A percentile compares a stretch with the other conserved stretches of the same genome.
Conservation (phyloP, 2,329 filamentous ascomycete genomes). For the Incumbomyces delicatus region DNA sequence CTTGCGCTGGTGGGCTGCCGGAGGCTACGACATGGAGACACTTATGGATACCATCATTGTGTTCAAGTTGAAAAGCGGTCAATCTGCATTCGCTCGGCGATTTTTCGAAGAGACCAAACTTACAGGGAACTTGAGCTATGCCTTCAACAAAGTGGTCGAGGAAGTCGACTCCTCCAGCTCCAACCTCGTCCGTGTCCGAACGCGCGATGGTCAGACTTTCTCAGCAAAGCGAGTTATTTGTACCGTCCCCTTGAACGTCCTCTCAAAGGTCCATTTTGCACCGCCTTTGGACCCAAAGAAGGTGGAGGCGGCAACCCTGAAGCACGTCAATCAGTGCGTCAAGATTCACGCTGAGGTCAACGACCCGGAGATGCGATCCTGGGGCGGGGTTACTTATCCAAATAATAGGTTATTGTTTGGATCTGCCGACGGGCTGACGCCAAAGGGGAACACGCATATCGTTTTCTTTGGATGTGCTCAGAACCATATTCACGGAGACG, state of each 20-base stretch:
- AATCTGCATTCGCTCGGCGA: slow-evolving; percentile 35
- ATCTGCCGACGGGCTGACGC: slow-evolving; percentile 37
- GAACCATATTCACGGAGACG: slow-evolving; percentile 38
- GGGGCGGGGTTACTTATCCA: slow-evolving; percentile 36
- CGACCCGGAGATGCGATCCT: slow-evolving; percentile 34
- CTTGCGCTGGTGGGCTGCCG: slow-evolving; percentile 40
- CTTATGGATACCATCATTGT: slow-evolving; percentile 30
- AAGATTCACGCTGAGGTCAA: slow-evolving; percentile 40
- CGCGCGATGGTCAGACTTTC: slow-evolving; percentile 25
- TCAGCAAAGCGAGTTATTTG: slow-evolving; percentile 29
- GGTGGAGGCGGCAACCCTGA: slow-evolving; percentile 27
- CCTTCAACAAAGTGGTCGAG: slow-evolving; percentile 28
- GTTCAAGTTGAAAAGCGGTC: slow-evolving; percentile 35
- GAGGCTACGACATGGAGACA: slow-evolving; percentile 31
- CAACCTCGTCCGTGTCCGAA: slow-evolving; percentile 26
- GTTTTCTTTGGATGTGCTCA: slow-evolving; percentile 37
- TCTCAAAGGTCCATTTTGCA: slow-evolving; percentile 32
- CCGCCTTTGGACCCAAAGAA: slow-evolving; percentile 31
- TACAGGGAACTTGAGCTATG: slow-evolving; percentile 31
- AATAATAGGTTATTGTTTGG: slow-evolving; percentile 35
- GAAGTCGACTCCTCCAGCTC: neutral
- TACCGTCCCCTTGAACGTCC: slow-evolving; percentile 37
- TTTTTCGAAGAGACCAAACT: slow-evolving; percentile 36
- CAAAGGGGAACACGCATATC: slow-evolving; percentile 39
- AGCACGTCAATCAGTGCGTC: slow-evolving; percentile 38